Conservation (phyloP, 2,329 filamentous ascomycete genomes). For the Neonectria sp. region DNA sequence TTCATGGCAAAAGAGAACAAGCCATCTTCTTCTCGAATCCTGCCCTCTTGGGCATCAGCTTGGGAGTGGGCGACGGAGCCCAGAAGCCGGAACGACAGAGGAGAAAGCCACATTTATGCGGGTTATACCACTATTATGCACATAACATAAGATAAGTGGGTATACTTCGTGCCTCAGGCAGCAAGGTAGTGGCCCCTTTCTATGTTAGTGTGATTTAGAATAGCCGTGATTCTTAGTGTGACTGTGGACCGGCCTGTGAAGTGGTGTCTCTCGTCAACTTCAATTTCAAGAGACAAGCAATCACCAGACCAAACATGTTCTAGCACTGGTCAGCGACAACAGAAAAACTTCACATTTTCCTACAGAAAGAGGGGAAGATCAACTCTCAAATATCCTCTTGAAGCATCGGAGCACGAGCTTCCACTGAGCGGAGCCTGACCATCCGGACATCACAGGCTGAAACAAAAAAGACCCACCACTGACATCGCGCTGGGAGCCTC, state of each 20-base stretch:
- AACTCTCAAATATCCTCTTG: neutral
- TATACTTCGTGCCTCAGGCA: neutral
- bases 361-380: neutral
- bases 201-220: neutral
- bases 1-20: too few species aligned
- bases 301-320: neutral
- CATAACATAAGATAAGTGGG: neutral
- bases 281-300: neutral
- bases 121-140: too few species aligned
- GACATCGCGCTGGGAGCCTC: neutral
- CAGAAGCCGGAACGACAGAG: neutral
- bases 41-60: neutral
- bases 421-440: conserved; percentile 19
- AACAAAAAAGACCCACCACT: conserved; percentile 9
- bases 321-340: neutral
- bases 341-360: neutral
- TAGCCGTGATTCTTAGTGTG: neutral
- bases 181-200: neutral
- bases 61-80: neutral
- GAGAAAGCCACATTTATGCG: neutral
- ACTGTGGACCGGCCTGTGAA: too few species aligned
- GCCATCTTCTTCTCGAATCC: neutral
- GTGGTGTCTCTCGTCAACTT: neutral
- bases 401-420: conserved; percentile 8
- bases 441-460: conserved; percentile 22